Conservation (phyloP, 192 early-diverging fungal genomes). For the Linnemannia elongata region DNA sequence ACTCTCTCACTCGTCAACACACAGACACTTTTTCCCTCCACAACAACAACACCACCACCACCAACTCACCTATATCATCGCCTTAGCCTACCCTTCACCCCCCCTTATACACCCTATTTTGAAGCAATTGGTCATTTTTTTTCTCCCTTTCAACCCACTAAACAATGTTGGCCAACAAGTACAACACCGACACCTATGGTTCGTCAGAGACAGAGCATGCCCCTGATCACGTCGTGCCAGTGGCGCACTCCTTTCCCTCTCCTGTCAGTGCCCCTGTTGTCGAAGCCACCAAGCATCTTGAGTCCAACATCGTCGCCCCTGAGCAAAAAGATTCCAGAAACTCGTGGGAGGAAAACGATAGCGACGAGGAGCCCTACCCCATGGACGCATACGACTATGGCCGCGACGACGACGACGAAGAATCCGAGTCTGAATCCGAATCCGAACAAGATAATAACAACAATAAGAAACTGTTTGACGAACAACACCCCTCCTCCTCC, state of each 20-base stretch:
- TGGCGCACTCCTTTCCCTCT: neutral
- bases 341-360: conserved; percentile 49
- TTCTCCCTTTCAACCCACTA: neutral
- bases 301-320: neutral
- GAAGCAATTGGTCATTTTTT: no score
- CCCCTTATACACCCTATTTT: neutral
- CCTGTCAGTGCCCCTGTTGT: neutral
- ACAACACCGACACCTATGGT: conserved; percentile 18
- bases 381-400: conserved; percentile 26
- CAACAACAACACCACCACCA: neutral
- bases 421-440: conserved; percentile 17
- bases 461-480: neutral
- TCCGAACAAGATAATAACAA: neutral
- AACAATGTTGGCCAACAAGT: conserved; percentile 46
- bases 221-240: conserved; percentile 9
- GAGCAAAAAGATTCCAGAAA: conserved; percentile 21
- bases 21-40: neutral
- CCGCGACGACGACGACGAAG: conserved; percentile 15
- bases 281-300: conserved; percentile 9
- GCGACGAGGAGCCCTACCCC: conserved; percentile 45
- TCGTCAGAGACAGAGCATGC: conserved; percentile 19
- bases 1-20: neutral
- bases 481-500: no score
- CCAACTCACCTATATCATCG: neutral
- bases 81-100: neutral